Percentiles rank a stretch among this genome's conserved stretches.
Evolutionary conservation across 2,329 filamentous ascomycete genomes (phyloP).

Genomic region (Talaromyces sp.): DNA sequence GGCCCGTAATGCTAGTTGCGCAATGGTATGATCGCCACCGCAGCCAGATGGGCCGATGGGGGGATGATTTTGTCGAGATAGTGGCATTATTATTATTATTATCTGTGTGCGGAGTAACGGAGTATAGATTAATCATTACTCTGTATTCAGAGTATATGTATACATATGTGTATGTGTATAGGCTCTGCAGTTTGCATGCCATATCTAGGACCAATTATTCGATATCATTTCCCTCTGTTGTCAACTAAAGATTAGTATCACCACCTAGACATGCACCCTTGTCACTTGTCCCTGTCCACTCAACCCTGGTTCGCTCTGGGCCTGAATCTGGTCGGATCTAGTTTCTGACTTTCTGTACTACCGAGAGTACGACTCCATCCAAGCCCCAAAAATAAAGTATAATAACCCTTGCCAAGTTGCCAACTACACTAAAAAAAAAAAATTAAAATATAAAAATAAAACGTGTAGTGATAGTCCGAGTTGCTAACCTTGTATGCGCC

Average conservation of each 20-base stretch:
- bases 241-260: neutral
- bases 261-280: neutral
- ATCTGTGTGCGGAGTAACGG: too few relatives aligned
- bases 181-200: too few relatives aligned
- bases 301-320: neutral
- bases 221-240: neutral
- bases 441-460: neutral
- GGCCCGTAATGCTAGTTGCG: neutral
- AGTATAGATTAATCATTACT: too few relatives aligned
- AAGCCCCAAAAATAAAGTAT: neutral
- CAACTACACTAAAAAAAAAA: neutral
- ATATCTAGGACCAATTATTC: too few relatives aligned
- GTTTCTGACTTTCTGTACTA: neutral
- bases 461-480: neutral
- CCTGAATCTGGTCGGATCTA: neutral
- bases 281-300: neutral
- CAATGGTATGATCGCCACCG: neutral
- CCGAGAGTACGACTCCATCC: neutral
- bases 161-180: too few relatives aligned
- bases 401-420: neutral
- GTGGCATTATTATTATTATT: too few relatives aligned
- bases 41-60: neutral
- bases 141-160: too few relatives aligned
- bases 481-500: neutral
- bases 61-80: too few relatives aligned